Evolutionary conservation across 345 rosid species (phyloP).

Genomic region (Toxicodendron radicans): DNA sequence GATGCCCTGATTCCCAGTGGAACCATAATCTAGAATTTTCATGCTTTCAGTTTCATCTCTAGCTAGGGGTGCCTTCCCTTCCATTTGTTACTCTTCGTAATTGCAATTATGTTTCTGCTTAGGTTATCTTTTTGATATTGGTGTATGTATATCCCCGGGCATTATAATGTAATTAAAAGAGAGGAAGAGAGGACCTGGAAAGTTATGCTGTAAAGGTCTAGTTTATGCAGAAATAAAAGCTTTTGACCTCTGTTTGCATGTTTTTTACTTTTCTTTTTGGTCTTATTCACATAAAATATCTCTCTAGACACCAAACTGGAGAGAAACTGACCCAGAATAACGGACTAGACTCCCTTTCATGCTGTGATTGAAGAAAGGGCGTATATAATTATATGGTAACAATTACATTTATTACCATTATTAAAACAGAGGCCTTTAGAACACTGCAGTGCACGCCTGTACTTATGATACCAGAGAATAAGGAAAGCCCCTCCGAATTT

Average conservation of each 20-base stretch:
- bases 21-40: conserved; percentile 53
- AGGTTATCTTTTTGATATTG: conserved; percentile 11
- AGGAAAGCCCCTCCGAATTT: too few relatives aligned
- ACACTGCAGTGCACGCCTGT: too few relatives aligned
- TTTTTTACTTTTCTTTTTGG: background rate
- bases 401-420: too few relatives aligned
- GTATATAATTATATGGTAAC: too few relatives aligned
- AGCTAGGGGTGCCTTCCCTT: background rate
- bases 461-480: too few relatives aligned
- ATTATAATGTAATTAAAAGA: conserved; percentile 17
- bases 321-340: too few relatives aligned
- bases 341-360: too few relatives aligned
- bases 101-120: conserved; percentile 10
- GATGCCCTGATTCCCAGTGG: conserved; percentile 96
- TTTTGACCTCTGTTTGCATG: background rate
- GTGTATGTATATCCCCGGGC: conserved; percentile 26
- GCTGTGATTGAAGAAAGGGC: too few relatives aligned
- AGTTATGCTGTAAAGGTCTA: conserved; percentile 15
- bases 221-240: conserved; percentile 24
- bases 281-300: too few relatives aligned
- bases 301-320: too few relatives aligned
- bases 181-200: conserved; percentile 12
- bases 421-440: too few relatives aligned
- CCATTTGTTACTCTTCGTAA: background rate
- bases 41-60: background rate